Percentiles rank a stretch among this genome's conserved stretches.
Evolutionary conservation across 2,329 filamentous ascomycete genomes (phyloP).

Genomic region (Sporothrix brunneoviolacea): DNA sequence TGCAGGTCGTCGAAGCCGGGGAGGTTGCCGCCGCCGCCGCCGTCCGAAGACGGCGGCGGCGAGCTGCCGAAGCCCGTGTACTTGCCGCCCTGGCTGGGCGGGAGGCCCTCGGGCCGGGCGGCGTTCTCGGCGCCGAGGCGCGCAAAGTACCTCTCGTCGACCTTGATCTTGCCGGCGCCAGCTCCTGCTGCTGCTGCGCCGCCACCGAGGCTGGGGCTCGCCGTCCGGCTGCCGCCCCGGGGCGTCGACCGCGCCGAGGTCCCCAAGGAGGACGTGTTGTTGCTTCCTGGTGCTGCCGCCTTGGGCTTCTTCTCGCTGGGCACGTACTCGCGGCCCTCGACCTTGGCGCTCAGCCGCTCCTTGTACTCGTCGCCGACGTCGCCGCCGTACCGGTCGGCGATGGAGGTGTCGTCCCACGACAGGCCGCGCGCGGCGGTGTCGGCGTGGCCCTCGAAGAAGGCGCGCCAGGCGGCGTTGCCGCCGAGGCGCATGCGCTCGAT

Average conservation of each 20-base stretch:
- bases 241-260: constrained; percentile 21
- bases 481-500: constrained; percentile 90
- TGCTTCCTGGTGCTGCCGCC: constrained; percentile 36
- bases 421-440: constrained; percentile 60
- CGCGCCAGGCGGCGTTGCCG: constrained; percentile 80
- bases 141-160: constrained; percentile 87
- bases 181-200: background rate
- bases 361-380: constrained; percentile 95
- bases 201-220: constrained; percentile 20
- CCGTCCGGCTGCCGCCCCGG: constrained; percentile 20
- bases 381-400: constrained; percentile 82
- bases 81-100: constrained; percentile 87
- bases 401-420: constrained; percentile 79
- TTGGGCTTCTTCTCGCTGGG: constrained; percentile 51
- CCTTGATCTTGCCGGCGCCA: constrained; percentile 46
- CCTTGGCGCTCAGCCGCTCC: constrained; percentile 77
- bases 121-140: constrained; percentile 79
- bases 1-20: constrained; percentile 83
- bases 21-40: constrained; percentile 37
- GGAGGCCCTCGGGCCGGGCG: constrained; percentile 61
- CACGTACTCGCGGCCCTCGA: constrained; percentile 82
- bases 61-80: constrained; percentile 85
- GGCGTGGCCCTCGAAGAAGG: constrained; percentile 73
- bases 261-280: constrained; percentile 26
- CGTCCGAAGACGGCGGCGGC: constrained; percentile 41